Conservation (phyloP, 2,329 filamentous ascomycete species). For the Claviceps monticola region DNA sequence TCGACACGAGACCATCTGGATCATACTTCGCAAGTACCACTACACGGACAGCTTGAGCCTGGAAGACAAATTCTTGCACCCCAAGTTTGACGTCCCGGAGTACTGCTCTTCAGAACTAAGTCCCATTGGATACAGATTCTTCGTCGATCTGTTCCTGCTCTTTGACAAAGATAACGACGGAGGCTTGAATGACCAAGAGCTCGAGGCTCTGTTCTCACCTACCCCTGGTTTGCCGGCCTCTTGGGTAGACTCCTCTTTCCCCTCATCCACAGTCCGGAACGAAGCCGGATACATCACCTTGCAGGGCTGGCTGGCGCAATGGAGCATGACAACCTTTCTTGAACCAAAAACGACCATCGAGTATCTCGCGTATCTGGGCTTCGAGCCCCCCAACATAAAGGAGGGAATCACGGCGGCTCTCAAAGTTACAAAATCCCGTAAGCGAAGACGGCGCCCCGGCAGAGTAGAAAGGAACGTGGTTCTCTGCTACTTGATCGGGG, state of each 20-base stretch:
- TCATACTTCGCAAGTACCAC: conserved; percentile 85
- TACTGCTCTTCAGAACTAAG: conserved; percentile 88
- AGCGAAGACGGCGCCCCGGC: conserved; percentile 66
- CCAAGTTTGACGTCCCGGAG: conserved; percentile 86
- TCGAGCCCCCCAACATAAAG: conserved; percentile 66
- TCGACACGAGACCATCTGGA: conserved; percentile 96
- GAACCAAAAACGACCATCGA: conserved; percentile 90
- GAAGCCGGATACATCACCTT: conserved; percentile 91
- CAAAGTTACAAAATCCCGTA: conserved; percentile 85
- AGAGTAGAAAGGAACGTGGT: conserved; percentile 91
- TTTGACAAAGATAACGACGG: conserved; percentile 98
- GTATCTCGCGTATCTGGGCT: conserved; percentile 91
- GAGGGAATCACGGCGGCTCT: conserved; percentile 70
- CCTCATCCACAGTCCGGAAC: conserved; percentile 85
- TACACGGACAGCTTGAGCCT: conserved; percentile 92
- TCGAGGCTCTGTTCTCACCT: conserved; percentile 78
- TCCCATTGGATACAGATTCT: conserved; percentile 89
- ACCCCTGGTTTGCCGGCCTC: conserved; percentile 78
- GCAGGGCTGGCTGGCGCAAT: conserved; percentile 95
- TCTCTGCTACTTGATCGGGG: conserved; percentile 81
- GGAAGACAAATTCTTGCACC: conserved; percentile 80
- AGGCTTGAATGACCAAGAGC: conserved; percentile 73
- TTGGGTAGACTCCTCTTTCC: conserved; percentile 82
- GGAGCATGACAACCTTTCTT: conserved; percentile 98
- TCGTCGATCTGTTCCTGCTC: conserved; percentile 87